Percentiles rank a stretch among this genome's conserved stretches.
These are phyloP conservation scores for Chenopodium formosanum DNA, from an alignment of 148 eudicot genomes.

Conservation along the genomic window DNA sequence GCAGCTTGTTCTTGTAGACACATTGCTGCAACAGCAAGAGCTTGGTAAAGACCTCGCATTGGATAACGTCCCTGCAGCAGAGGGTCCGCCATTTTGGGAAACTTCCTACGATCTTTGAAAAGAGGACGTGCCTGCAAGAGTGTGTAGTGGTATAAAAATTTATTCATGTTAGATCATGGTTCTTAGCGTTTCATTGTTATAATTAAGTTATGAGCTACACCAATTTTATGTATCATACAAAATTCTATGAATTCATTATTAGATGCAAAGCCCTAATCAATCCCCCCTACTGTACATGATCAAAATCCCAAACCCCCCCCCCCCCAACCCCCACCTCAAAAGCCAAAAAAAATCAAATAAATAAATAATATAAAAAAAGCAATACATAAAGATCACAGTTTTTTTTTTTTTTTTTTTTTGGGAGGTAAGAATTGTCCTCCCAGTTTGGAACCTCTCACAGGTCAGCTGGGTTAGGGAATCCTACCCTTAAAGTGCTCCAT, in stretches of 20 bases:
- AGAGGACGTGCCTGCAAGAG: conserved; percentile 85
- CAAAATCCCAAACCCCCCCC: too few relatives aligned
- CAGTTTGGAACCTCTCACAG: too few relatives aligned
- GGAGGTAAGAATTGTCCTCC: too few relatives aligned
- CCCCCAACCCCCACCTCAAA: too few relatives aligned
- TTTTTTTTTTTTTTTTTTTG: too few relatives aligned
- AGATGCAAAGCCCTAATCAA: not conserved
- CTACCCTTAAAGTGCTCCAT: too few relatives aligned
- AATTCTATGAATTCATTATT: not conserved
- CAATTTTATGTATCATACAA: not conserved
- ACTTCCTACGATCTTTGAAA: conserved; percentile 90
- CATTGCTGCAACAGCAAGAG: conserved; percentile 99
- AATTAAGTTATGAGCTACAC: not conserved
- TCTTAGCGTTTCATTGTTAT: not conserved
- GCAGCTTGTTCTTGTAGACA: conserved; percentile 98
- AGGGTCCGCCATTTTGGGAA: conserved; percentile 98
- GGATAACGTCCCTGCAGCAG: conserved; percentile 86
- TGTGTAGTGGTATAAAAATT: not conserved
- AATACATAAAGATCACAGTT: too few relatives aligned
- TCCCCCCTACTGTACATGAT: not conserved
- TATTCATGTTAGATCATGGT: not conserved
- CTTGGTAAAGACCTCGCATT: conserved; percentile 93
- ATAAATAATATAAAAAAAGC: too few relatives aligned
- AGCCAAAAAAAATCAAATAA: too few relatives aligned
- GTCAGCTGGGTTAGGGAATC: too few relatives aligned